Evolutionary conservation across 2,329 filamentous ascomycete species (phyloP).

Genomic region (Penicillium glabrum): DNA sequence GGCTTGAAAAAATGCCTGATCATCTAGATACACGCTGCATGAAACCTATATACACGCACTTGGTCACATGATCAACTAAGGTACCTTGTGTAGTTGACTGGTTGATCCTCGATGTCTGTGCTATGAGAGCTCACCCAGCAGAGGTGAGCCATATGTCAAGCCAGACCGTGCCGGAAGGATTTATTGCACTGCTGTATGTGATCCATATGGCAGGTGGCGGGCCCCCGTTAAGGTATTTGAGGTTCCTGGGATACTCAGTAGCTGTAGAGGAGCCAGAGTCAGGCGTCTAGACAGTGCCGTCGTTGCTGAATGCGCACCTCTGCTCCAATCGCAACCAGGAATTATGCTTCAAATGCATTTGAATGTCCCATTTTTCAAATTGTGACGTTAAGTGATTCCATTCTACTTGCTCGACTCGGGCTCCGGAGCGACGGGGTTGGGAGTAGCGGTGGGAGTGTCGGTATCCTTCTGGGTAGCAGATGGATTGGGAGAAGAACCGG

Average conservation of each 20-base stretch:
- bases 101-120: not conserved
- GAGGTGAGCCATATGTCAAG: not conserved
- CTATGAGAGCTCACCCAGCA: not conserved
- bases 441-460: not conserved
- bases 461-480: not conserved
- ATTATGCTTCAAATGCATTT: not conserved
- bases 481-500: slow-evolving; percentile 1
- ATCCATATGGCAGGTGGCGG: not conserved
- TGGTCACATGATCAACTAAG: not conserved
- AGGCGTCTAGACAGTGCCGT: not conserved
- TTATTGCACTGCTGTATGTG: not conserved
- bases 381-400: not conserved
- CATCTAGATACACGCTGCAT: not conserved
- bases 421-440: not conserved
- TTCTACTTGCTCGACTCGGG: not conserved
- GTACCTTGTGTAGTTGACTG: not conserved
- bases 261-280: not conserved
- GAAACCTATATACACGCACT: not conserved
- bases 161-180: not conserved
- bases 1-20: not conserved
- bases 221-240: not conserved
- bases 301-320: not conserved
- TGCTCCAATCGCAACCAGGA: not conserved
- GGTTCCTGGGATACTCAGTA: not conserved
- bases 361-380: not conserved